Conservation (phyloP, 1,139 yeast genomes). For the Kodamaea suecica region DNA sequence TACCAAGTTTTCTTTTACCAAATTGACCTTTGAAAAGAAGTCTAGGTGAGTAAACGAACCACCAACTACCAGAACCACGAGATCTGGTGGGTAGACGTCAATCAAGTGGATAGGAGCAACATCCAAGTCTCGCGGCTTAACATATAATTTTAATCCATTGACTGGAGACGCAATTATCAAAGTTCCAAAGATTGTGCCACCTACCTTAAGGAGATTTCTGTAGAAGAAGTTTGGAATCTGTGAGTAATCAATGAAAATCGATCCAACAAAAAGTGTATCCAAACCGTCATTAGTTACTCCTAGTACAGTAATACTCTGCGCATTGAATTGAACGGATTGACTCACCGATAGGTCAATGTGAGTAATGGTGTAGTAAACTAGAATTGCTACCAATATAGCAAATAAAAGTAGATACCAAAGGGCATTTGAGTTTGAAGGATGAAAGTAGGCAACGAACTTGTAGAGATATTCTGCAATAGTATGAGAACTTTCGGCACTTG, state of each 20-base stretch:
- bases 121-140: constrained; percentile 18
- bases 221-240: constrained; percentile 20
- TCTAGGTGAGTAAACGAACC: constrained; percentile 24
- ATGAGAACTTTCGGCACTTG: no score
- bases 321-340: constrained; percentile 20
- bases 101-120: constrained; percentile 22
- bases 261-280: constrained; percentile 24
- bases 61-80: constrained; percentile 22
- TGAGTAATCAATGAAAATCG: constrained; percentile 26
- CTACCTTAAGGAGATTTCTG: constrained; percentile 19
- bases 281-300: constrained; percentile 24
- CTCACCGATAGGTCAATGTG: constrained; percentile 12
- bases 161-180: constrained; percentile 21
- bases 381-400: constrained; percentile 13
- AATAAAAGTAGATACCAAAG: constrained; percentile 8
- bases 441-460: neutral
- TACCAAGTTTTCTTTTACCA: constrained; percentile 21
- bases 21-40: constrained; percentile 21
- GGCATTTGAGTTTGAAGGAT: neutral
- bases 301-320: constrained; percentile 19
- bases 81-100: constrained; percentile 26
- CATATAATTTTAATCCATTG: constrained; percentile 22
- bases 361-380: constrained; percentile 18
- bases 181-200: constrained; percentile 23
- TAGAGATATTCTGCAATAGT: neutral